Conservation (phyloP, 495 filamentous ascomycete genomes). For the Melanomma pulvis-pyrius region DNA sequence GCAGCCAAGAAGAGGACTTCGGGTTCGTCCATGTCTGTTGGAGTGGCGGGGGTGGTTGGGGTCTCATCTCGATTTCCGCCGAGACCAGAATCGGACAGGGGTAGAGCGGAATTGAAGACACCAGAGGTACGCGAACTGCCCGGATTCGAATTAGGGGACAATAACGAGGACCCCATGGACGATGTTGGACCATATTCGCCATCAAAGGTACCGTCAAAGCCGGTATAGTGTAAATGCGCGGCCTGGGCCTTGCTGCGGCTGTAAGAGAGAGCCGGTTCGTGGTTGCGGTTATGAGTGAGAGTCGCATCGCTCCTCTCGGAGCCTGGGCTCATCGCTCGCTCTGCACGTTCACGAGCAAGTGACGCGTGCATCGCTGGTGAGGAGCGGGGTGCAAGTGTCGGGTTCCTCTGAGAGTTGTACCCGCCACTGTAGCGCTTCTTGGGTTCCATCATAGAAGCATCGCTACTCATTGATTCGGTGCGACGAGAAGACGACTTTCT, state of each 20-base stretch:
- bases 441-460: constrained; percentile 28
- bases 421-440: constrained; percentile 27
- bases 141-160: constrained; percentile 18
- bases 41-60: constrained; percentile 15
- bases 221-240: background rate
- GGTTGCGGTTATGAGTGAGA: background rate
- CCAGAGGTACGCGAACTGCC: constrained; percentile 31
- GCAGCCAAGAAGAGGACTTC: constrained; percentile 84
- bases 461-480: constrained; percentile 43
- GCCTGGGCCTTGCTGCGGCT: background rate
- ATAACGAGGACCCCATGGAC: background rate
- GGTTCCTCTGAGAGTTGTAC: constrained; percentile 9
- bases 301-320: constrained; percentile 19
- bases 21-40: constrained; percentile 46
- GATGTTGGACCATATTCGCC: constrained; percentile 15
- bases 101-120: constrained; percentile 45
- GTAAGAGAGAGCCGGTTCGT: constrained; percentile 9
- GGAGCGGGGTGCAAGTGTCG: constrained; percentile 7
- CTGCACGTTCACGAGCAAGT: background rate
- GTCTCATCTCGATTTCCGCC: constrained; percentile 7
- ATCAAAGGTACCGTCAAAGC: constrained; percentile 28
- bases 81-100: constrained; percentile 37
- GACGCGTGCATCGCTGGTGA: constrained; percentile 6
- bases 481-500: constrained; percentile 44
- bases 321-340: background rate